Evolutionary conservation across 2,329 filamentous ascomycete species (phyloP), one percentile per base, ranked within the genome.

Genomic region (Alternaria sp.): DNA sequence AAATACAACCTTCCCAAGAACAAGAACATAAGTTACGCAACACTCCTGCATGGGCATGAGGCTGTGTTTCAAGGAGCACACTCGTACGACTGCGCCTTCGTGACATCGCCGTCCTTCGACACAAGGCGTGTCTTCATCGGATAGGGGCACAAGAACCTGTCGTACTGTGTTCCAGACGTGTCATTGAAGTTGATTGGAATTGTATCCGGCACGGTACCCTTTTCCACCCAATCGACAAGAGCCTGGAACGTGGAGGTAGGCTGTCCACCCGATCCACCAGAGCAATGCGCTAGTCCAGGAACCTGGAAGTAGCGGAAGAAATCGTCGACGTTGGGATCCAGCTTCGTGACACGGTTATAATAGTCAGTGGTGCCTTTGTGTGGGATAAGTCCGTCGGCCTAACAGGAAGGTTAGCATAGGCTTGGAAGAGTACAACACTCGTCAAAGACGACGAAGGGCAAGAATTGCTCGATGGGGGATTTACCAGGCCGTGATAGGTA

Each of bases 201-300:
- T 14, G 57, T 59, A 3, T 68, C 64, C 2, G 70, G 68, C 8
- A 28, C 59, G 9, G 53, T 41, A 3, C 66, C 72, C 3, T 65
- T 57, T 51, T 76, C 72, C 1, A 76, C 72, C 74, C 73, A 76
- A 3, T 65, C 49, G 6, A 70, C 67, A 24, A 76, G 44, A 8
- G 65, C 64, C 4, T 65, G 41, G 22, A 76, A 67, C 0, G 82
- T 76, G 7, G 80, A 82, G 2, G 54, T n/a, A 6, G 71, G 70
- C 7, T 65, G 26, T 3, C 58, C 63, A 5, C 71, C 71, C 2
- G 39, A 16, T 0, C 70, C 70, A 22, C 67, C 67, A 1, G 9
- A 26, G 42, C 70, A 73, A 54, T 75, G 72, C 0, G n/a, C 54
- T 1, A 74, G 24, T 3, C 70, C 74, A 3, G 73, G 70, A 4